Evolutionary conservation across 2,329 filamentous ascomycete genomes (phyloP).

Genomic region (Penicillium sp.): DNA sequence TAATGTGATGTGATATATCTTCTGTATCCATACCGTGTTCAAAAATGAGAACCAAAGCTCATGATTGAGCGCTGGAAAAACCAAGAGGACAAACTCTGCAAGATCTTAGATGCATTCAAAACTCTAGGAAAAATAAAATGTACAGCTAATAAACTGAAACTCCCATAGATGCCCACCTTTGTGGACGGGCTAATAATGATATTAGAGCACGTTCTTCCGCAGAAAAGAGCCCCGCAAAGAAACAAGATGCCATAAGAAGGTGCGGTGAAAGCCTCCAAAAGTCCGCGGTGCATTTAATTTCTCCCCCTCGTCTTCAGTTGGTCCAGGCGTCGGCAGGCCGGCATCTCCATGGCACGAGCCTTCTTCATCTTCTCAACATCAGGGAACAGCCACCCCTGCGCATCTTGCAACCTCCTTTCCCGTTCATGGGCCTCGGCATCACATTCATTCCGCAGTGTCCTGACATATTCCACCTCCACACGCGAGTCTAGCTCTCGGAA

Average conservation of each 20-base stretch:
- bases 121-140: slow-evolving; percentile 10
- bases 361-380: slow-evolving; percentile 76
- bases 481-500: slow-evolving; percentile 72
- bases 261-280: background rate
- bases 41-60: too few species aligned
- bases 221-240: background rate
- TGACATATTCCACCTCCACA: slow-evolving; percentile 73
- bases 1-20: background rate
- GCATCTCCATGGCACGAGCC: slow-evolving; percentile 63
- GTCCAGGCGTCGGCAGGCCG: slow-evolving; percentile 58
- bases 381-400: slow-evolving; percentile 82
- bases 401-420: slow-evolving; percentile 70
- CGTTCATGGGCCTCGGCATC: slow-evolving; percentile 68
- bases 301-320: slow-evolving; percentile 45
- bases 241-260: slow-evolving; percentile 1
- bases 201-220: slow-evolving; percentile 3
- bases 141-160: slow-evolving; percentile 7
- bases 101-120: slow-evolving; percentile 13
- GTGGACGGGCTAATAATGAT: slow-evolving; percentile 5
- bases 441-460: slow-evolving; percentile 68
- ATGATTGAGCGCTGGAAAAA: too few species aligned
- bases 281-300: background rate
- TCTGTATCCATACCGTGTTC: background rate
- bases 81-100: background rate
- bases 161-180: background rate